Evolutionary conservation across 2,329 filamentous ascomycete species (phyloP), one percentile per base, ranked within the genome.

Genomic region (Claviceps sp.): DNA sequence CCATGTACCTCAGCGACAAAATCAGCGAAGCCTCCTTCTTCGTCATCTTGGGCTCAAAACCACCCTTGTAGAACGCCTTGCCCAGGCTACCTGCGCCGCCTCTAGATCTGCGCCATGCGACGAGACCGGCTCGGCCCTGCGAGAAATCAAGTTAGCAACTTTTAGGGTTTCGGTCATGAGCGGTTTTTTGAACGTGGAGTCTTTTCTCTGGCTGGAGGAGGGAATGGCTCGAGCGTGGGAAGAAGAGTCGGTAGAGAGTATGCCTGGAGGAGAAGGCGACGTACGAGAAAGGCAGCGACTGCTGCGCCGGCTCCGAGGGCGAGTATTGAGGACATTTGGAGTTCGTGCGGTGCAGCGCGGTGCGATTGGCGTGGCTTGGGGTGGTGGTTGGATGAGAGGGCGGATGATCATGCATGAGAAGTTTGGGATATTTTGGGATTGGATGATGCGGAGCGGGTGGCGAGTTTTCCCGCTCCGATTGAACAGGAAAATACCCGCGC

Each of bases 1-100:
- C 11, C 11, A 59, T 72, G 48, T 81, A 96, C 91, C 83, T 87
- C 55, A 97, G 82, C 58, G 93, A 86, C 48, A 98, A 73, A 55
- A 98, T 96, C 60, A 98, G 72, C 4, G 89, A 78, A 22, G 93
- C 93, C 72, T 98, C 93, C 67, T 85, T 83, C 67, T 85, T 81
- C 67, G 82, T 96, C 91, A 98, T 98, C 70, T 85, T 86, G 55
- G 82, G 76, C 73, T 98, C 93, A 66, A 98, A 98, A n/a, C 93
- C 93, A 60, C 93, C 93, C 71, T 97, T 98, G 78, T 96, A 97
- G 66, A 89, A 98, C 43, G 89, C 83, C 69, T 90, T 89, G 61
- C 93, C 93, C 60, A 95, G 73, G 38, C 86, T 84, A 58, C 85
- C 86, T 47, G 86, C 76, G 57, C 84, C 84, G 56, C 86, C 86